phyloP scores from a whole-genome alignment of 1,284 basidiomycete genomes.

The Sporisorium scitamineum region DNA sequence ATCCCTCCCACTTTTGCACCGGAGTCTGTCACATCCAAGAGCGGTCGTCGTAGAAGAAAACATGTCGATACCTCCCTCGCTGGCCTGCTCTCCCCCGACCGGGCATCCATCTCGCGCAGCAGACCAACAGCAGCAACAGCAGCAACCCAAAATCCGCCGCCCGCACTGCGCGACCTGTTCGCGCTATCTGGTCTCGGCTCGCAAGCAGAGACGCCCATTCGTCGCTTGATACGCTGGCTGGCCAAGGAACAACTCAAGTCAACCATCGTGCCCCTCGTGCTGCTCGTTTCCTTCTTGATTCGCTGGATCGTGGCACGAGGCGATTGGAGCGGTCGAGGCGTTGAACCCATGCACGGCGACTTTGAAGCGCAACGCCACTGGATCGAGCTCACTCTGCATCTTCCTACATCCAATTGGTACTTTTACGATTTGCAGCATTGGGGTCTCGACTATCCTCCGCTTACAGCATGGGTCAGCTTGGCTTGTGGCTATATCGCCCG shows the following conservation, averaged over 20 bases:
- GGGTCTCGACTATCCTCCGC: conserved; percentile 84
- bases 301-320: conserved; percentile 53
- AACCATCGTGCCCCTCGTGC: conserved; percentile 29
- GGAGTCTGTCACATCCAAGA: conserved; percentile 38
- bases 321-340: conserved; percentile 74
- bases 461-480: conserved; percentile 77
- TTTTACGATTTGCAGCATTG: conserved; percentile 87
- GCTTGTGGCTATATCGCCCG: conserved; percentile 38
- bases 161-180: conserved; percentile 35
- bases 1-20: conserved; percentile 15
- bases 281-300: conserved; percentile 41
- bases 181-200: conserved; percentile 29
- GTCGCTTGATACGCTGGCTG: conserved; percentile 56
- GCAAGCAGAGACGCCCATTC: conserved; percentile 55
- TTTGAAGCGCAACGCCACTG: conserved; percentile 94
- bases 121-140: not conserved
- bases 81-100: conserved; percentile 18
- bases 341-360: conserved; percentile 87
- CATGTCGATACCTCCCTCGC: conserved; percentile 20
- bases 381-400: conserved; percentile 87
- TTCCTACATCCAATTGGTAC: conserved; percentile 84
- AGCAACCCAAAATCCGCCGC: not conserved
- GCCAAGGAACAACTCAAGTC: conserved; percentile 52
- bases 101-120: conserved; percentile 11
- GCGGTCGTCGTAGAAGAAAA: conserved; percentile 22